Evolutionary conservation across 1,284 basidiomycete species (phyloP), one percentile per base, ranked within the genome.

Genomic region (Inonotus obliquus): DNA sequence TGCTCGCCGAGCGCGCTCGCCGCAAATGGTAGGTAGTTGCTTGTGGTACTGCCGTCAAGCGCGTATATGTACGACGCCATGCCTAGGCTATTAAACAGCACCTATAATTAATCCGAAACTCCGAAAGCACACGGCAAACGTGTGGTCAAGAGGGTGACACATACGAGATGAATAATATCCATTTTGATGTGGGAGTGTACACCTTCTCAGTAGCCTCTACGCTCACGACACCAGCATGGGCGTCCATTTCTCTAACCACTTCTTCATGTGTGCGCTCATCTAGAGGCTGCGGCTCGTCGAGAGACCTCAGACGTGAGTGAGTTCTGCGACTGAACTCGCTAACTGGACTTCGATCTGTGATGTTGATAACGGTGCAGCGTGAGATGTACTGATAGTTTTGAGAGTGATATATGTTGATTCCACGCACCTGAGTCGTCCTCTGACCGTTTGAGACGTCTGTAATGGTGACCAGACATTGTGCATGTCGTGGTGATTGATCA

Each of bases 41-140:
- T 86, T 2, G 88, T 91, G 13, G 88, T 91, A 53, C 79, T 77
- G 49, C 82, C 79, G 66, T 91, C 89, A 14, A 92, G 77, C 0
- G 87, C 88, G 72, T 91, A 92, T 65, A 90, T 86, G 72, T 91
- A 92, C 1, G 86, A 81, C 0, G 86, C 85, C 2, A 91, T 78
- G 29, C 78, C 87, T 61, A 91, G 75, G 54, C 87, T 88, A 19
- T 13, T 5, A 1, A 17, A 52, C 2, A 14, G 17, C 51, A 14
- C 9, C 11, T 5, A 52, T 32, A 29, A 52, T 25, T 49, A 13
- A 10, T 49, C 47, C n/a, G 47, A 32, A 21, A 4, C 2, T 23
- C 19, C n/a, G 51, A 37, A 27, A 35, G 3, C 17, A 17, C 6
- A 13, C n/a, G n/a, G 7, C 2, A 29, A 17, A 52, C 23, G n/a